Evolutionary conservation across 228 moss, liverwort and hornwort genomes (phyloP).

Genomic region (Sphagnum magellanicum): DNA sequence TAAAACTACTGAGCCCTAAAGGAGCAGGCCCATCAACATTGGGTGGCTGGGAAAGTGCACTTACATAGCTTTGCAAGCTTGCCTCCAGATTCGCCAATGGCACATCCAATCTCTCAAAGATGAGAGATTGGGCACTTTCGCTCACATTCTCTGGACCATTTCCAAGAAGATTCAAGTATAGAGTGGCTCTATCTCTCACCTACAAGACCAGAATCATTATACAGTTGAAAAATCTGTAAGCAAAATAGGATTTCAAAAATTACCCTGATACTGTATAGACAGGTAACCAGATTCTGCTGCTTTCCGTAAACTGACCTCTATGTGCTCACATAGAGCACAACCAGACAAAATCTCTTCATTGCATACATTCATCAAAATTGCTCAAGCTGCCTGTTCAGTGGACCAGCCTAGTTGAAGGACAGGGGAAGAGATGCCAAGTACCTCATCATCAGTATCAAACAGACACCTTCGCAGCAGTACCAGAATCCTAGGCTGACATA

Average conservation of each 20-base stretch:
- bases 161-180: constrained; percentile 61
- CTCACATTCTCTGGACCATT: constrained; percentile 33
- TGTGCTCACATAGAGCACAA: no score
- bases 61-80: constrained; percentile 66
- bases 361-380: no score
- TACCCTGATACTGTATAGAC: not conserved
- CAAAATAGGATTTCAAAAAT: not conserved
- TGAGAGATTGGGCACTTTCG: constrained; percentile 30
- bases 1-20: not conserved
- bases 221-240: not conserved
- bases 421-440: constrained; percentile 3
- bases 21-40: not conserved
- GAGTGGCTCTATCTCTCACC: constrained; percentile 89
- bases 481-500: constrained; percentile 45
- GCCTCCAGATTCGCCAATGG: constrained; percentile 78
- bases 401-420: not conserved
- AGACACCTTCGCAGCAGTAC: constrained; percentile 75
- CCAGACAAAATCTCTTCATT: no score
- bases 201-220: not conserved
- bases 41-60: constrained; percentile 2
- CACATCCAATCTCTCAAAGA: constrained; percentile 55
- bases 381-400: no score
- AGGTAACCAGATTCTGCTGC: no score
- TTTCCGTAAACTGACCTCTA: no score
- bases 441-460: constrained; percentile 92